Percentiles rank a stretch among this genome's conserved stretches.
These are phyloP conservation scores for Microcyclospora tardicrescens DNA, from an alignment of 2,329 filamentous ascomycete species.

Conservation along the genomic window DNA sequence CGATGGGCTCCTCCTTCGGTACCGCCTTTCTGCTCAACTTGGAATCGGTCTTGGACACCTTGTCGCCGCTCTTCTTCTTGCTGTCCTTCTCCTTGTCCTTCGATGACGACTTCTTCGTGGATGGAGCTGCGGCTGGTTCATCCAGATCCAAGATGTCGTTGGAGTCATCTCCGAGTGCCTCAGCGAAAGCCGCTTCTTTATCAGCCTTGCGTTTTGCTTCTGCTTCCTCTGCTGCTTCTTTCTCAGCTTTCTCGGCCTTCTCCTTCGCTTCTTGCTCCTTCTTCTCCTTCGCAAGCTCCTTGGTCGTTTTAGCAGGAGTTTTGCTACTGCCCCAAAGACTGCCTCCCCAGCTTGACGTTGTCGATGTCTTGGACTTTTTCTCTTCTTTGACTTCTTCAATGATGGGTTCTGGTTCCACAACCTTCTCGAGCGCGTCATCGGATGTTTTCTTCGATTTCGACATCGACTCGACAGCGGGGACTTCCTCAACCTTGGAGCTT, in stretches of 20 bases:
- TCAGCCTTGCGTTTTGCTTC: conserved; percentile 22
- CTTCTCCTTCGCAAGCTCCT: conserved; percentile 31
- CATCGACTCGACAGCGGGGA: conserved; percentile 32
- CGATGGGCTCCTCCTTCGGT: conserved; percentile 22
- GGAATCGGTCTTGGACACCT: conserved; percentile 15
- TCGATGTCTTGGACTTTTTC: conserved; percentile 22
- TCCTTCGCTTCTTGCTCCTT: conserved; percentile 31
- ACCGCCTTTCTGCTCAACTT: conserved; percentile 20
- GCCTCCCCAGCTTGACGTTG: neutral
- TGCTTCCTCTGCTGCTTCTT: conserved; percentile 25
- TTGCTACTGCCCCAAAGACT: conserved; percentile 20
- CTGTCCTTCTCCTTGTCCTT: conserved; percentile 10
- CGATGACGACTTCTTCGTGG: conserved; percentile 13
- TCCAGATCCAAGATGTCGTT: conserved; percentile 21
- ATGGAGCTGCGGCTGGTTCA: conserved; percentile 11
- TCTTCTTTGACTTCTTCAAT: conserved; percentile 20
- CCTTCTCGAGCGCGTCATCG: conserved; percentile 37
- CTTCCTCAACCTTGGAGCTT: conserved; percentile 29
- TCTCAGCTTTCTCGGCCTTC: conserved; percentile 19
- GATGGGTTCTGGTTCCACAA: conserved; percentile 9
- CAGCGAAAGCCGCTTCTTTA: conserved; percentile 22
- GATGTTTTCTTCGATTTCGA: conserved; percentile 13
- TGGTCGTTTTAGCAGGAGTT: conserved; percentile 19
- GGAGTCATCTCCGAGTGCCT: conserved; percentile 23
- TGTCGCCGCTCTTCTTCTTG: conserved; percentile 9